Evolutionary conservation across 2,329 filamentous ascomycete genomes (phyloP).

Genomic region (Tolypocladium album): DNA sequence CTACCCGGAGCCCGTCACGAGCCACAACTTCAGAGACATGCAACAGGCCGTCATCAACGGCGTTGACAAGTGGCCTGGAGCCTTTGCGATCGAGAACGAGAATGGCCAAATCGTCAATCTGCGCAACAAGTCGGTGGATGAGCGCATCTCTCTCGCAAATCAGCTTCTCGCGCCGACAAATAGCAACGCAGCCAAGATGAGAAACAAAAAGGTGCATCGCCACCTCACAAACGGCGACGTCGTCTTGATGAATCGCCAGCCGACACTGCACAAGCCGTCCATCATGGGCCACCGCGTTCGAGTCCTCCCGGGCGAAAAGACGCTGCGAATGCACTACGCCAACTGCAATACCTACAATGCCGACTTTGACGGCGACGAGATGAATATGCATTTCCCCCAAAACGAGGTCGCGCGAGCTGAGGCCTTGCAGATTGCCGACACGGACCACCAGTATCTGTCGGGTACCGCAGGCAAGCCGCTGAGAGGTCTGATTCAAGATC

Average conservation of each 20-base stretch:
- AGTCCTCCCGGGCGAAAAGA: conserved; percentile 88
- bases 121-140: conserved; percentile 76
- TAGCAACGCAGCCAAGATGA: conserved; percentile 60
- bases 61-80: conserved; percentile 86
- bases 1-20: conserved; percentile 94
- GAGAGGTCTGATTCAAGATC: conserved; percentile 94
- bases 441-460: conserved; percentile 93
- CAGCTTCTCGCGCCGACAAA: conserved; percentile 80
- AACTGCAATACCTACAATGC: conserved; percentile 99
- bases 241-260: conserved; percentile 97
- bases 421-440: conserved; percentile 86
- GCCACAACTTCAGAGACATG: conserved; percentile 92
- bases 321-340: conserved; percentile 98
- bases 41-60: conserved; percentile 96
- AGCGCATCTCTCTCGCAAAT: conserved; percentile 82
- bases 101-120: conserved; percentile 85
- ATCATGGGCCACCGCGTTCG: conserved; percentile 97
- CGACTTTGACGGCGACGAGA: conserved; percentile 98
- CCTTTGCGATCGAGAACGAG: conserved; percentile 90
- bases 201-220: conserved; percentile 92
- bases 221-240: conserved; percentile 96
- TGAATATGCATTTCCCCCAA: conserved; percentile 99
- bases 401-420: conserved; percentile 91
- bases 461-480: conserved; percentile 89
- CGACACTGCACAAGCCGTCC: conserved; percentile 94